phyloP scores from a whole-genome alignment of 306 rosid species.

The Ceratonia siliqua region DNA sequence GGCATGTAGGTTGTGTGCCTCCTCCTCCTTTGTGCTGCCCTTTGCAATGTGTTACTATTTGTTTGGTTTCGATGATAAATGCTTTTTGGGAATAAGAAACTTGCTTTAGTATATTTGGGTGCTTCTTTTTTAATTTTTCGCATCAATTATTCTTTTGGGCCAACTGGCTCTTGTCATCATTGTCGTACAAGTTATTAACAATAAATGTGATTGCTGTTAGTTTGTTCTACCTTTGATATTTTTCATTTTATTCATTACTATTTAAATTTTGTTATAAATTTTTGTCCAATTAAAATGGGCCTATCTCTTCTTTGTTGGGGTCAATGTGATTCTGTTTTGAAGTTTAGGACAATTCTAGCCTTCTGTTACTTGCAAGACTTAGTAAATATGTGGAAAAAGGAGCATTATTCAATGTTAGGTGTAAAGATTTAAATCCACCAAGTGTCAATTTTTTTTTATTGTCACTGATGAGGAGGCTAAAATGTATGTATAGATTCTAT shows the following conservation, averaged over 20 bases:
- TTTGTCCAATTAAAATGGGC: too few species aligned
- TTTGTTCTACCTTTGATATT: too few species aligned
- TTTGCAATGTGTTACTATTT: constrained; percentile 13
- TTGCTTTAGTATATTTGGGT: constrained; percentile 17
- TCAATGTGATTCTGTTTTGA: neutral
- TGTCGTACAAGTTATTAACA: neutral
- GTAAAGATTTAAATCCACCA: too few species aligned
- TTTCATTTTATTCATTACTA: too few species aligned
- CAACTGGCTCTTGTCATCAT: neutral
- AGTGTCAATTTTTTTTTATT: too few species aligned
- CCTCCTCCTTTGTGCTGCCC: constrained; percentile 13
- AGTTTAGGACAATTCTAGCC: neutral
- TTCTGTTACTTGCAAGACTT: neutral
- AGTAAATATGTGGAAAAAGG: neutral
- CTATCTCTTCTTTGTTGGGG: too few species aligned
- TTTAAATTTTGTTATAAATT: too few species aligned
- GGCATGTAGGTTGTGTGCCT: constrained; percentile 7
- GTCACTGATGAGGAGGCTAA: too few species aligned
- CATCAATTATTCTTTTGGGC: neutral
- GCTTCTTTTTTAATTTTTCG: neutral
- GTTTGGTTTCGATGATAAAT: constrained; percentile 4
- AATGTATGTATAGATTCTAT: too few species aligned
- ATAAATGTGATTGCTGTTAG: neutral
- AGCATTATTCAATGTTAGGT: too few species aligned
- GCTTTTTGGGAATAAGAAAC: constrained; percentile 12